Base-by-base conservation (phyloP, 2,329 filamentous ascomycete genomes). In the Achaetomium macrosporum region DNA sequence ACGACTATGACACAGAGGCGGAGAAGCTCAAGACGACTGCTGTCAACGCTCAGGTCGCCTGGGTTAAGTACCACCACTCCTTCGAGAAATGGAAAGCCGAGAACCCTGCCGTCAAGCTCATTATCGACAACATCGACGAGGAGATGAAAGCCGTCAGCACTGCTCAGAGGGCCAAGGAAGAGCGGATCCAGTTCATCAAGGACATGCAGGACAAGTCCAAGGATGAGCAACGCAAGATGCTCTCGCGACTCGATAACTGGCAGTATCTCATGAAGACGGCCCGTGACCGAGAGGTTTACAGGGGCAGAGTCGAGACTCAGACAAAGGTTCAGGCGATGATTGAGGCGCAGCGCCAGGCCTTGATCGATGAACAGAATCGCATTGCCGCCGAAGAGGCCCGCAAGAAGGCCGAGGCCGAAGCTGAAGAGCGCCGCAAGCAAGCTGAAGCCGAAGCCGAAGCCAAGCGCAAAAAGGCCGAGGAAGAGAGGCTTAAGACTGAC, bases 271-370 rank as follows among this genome's bases (percentile, higher is more conserved):
- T 53, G n/a, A 41, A 17, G 25, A 19, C 51, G 47, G 41, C 50
- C 6, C 50, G 47, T 11, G 33, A 44, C 8, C 42, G 50, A 8
- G 54, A 53, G 29, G 25, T 56, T 12, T 56, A 50, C 50, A 42
- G 54, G 8, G 6, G 19, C 29, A 16, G 54, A 9, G 46, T 53
- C 3, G 50, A 53, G 29, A 36, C 43, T 5, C 30, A 19, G 37
- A 36, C 12, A 9, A 40, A n/a, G 9, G 46, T 29, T 5, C 16
- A 56, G 47, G 35, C 20, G 5, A 48, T 51, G 13, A 47, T 52
- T 8, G 30, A 49, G 36, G 35, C 19, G 3, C 13, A 25, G 12
- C 41, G 19, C 11, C 41, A 16, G 29, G 46, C 36, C 5, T 6
- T 12, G 7, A 5, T 37, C n/a, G 42, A 42, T 3, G 47, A 53